A percentile compares a stretch with the other conserved stretches of the same genome.
Conservation (phyloP, 1,284 basidiomycete genomes). For the Boletus albobrunnescens region DNA sequence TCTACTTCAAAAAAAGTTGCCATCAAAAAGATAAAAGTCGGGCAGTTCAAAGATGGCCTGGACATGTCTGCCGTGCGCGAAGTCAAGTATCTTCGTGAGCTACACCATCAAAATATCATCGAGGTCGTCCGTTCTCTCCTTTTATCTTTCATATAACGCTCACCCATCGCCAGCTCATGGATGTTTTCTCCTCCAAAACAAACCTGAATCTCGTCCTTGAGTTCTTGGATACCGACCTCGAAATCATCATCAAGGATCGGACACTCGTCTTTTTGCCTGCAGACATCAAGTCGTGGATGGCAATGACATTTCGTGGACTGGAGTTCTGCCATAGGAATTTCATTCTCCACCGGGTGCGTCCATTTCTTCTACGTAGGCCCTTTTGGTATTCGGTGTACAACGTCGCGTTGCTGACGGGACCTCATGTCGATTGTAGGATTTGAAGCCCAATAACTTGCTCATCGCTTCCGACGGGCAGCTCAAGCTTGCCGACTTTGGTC, state of each 20-base stretch:
- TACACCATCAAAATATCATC: conserved; percentile 94
- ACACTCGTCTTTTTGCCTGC: conserved; percentile 88
- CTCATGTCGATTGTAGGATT: conserved; percentile 61
- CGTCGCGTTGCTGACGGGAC: conserved; percentile 9
- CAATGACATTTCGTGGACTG: conserved; percentile 93
- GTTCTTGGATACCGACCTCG: conserved; percentile 95
- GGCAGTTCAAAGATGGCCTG: conserved; percentile 95
- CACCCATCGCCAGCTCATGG: conserved; percentile 67
- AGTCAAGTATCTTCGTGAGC: conserved; percentile 93
- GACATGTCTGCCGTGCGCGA: conserved; percentile 99
- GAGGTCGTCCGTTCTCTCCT: conserved; percentile 48
- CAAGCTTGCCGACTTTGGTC: conserved; percentile 98
- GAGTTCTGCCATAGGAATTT: conserved; percentile 97
- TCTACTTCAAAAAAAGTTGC: conserved; percentile 78
- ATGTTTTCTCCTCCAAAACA: conserved; percentile 95
- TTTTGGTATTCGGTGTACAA: conserved; percentile 2
- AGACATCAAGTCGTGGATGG: conserved; percentile 99
- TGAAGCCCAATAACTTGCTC: conserved; percentile 98
- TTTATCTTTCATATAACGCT: neutral
- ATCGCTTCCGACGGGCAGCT: conserved; percentile 88
- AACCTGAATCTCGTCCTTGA: conserved; percentile 98
- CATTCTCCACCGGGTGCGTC: conserved; percentile 82
- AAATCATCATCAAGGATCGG: conserved; percentile 94
- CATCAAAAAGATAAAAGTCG: conserved; percentile 98
- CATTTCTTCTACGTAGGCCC: conserved; percentile 26